Base-by-base conservation (phyloP, 2,329 filamentous ascomycete genomes). In the Sporothrix protearum region DNA sequence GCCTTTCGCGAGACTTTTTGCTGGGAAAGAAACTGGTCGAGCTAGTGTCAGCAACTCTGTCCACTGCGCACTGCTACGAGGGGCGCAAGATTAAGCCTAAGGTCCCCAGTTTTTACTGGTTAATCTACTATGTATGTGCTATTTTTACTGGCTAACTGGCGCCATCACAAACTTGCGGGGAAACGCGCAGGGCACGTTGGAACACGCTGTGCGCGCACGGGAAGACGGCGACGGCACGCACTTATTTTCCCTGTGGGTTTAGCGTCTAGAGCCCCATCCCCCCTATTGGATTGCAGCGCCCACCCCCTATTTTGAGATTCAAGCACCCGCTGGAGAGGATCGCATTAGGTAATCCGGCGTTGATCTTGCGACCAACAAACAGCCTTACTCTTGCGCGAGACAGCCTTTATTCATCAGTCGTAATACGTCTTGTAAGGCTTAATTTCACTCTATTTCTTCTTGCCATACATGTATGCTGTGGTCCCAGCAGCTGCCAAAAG, bases 41-140 rank as follows among this genome's bases (percentile, higher is more conserved):
- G n/a, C n/a, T n/a, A n/a, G n/a, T 45, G 59, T 64, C 39, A 66
- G 42, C 63, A 66, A 47, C 42, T 25, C 12, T 45, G 10, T 16
- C 53, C 28, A 30, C 30, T n/a, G 39, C 9, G 6, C 8, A 59
- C 16, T 36, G n/a, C 45, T 19, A 16, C n/a, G 47, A 68, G 55
- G 61, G 57, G 59, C 47, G 45, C 69, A 64, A 70, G 69, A 70
- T 70, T 70, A 71, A 70, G 69, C 66, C 66, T 70, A 71, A 47
- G 59, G 69, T 66, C 59, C 59, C 69, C 69, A 53, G n/a, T 42
- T 66, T 71, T 47, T 47, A 33, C 45, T 45, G 4, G 2, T 6
- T 39, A 16, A 19, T 25, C 6, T 8, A 8, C 36, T 16, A 12
- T 22, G 12, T 16, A 19, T 25, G 12, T 8, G 16, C 36, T 16